Conservation (phyloP, 345 rosid genomes). For the Lepidium africanum region DNA sequence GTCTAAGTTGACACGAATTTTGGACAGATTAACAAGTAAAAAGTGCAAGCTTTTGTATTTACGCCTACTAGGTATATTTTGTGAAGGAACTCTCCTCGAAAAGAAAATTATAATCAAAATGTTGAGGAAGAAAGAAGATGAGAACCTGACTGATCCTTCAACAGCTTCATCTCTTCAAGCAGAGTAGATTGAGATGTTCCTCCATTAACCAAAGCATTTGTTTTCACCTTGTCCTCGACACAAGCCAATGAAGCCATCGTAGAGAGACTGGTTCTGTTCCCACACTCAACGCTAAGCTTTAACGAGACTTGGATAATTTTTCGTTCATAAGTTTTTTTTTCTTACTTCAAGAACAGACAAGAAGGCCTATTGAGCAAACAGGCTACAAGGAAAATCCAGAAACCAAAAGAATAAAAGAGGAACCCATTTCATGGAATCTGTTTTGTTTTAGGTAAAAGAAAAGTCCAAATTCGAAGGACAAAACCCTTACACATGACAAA, state of each 20-base stretch:
- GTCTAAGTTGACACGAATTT: not conserved
- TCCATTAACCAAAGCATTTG: constrained; percentile 35
- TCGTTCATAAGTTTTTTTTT: not conserved
- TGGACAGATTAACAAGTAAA: not conserved
- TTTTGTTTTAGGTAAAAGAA: constrained; percentile 3
- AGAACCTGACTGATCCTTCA: constrained; percentile 90
- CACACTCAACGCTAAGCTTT: constrained; percentile 13
- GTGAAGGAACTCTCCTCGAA: not conserved
- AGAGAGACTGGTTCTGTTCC: constrained; percentile 5
- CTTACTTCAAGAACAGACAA: constrained; percentile 2
- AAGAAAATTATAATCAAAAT: not conserved
- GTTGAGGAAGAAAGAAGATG: constrained; percentile 14
- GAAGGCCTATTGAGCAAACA: constrained; percentile 7
- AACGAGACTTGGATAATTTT: not conserved
- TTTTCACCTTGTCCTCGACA: constrained; percentile 63
- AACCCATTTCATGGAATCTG: constrained; percentile 36
- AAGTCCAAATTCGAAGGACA: constrained; percentile 56
- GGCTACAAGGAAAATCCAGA: constrained; percentile 12
- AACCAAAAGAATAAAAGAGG: constrained; percentile 25
- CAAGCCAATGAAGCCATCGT: constrained; percentile 41
- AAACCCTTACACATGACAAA: constrained; percentile 36
- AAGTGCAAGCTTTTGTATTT: not conserved
- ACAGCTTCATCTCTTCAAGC: constrained; percentile 85
- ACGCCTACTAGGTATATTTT: not conserved
- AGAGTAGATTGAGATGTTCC: constrained; percentile 32